Evolutionary conservation across 2,329 filamentous ascomycete genomes (phyloP).

Genomic region (Sporothrix schenckii): DNA sequence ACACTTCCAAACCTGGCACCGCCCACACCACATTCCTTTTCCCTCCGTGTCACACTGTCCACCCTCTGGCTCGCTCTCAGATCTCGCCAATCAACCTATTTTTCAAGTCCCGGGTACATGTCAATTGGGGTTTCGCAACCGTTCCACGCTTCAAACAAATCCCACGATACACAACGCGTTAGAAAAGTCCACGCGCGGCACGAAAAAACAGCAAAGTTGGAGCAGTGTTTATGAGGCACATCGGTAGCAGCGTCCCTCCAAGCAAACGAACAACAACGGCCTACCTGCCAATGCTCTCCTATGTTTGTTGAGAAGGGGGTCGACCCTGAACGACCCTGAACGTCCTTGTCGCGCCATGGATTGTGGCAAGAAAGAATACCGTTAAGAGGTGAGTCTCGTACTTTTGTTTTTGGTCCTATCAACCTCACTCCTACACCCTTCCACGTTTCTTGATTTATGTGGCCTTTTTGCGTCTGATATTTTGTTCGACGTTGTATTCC

Average conservation of each 20-base stretch:
- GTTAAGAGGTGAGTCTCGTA: conserved; percentile 29
- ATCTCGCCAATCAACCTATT: background rate
- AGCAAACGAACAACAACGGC: conserved; percentile 29
- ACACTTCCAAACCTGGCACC: background rate
- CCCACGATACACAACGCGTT: background rate
- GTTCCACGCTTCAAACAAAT: background rate
- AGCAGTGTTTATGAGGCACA: background rate
- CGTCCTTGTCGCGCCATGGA: conserved; percentile 29
- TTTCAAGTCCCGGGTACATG: background rate
- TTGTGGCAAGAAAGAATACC: conserved; percentile 11
- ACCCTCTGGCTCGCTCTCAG: background rate
- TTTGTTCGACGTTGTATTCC: background rate
- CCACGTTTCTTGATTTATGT: background rate
- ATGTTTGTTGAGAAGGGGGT: conserved; percentile 31
- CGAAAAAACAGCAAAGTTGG: background rate
- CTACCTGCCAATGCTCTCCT: conserved; percentile 27
- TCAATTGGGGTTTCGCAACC: background rate
- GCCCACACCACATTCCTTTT: conserved; percentile 8
- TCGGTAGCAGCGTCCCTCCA: background rate
- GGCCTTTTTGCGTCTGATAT: background rate
- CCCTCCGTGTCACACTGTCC: background rate
- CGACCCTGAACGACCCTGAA: conserved; percentile 18
- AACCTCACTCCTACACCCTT: background rate
- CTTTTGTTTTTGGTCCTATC: background rate
- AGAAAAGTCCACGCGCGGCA: background rate